Evolutionary conservation across 345 rosid species (phyloP), one percentile per base, ranked within the genome.

Genomic region (Abelmoschus esculentus): DNA sequence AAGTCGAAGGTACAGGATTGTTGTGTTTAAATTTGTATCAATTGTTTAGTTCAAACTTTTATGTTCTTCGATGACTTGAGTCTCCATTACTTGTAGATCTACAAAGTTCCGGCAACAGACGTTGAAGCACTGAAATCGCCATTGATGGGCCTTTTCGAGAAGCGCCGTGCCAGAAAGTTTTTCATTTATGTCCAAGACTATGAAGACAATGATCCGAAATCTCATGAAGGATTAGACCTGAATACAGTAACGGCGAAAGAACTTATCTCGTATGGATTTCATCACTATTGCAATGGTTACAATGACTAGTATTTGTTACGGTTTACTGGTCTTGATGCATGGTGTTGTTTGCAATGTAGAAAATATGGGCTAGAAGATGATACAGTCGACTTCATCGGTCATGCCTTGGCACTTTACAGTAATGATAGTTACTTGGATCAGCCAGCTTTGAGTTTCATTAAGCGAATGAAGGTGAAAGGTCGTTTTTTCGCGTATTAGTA

Each of bases 141-240:
- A 61, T 60, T 91, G 74, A 93, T 91, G 96, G 97, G 96, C 60
- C 66, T 91, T 19, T 91, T 91, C 12, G 97, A 93, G 88, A 93
- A 93, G 84, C 90, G 90, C 0, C 89, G 96, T 6, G 95, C 96
- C 7, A 75, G 96, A 59, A 93, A 93, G 79, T 93, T 93, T 77
- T 93, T 93, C 83, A 86, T 89, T 71, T 91, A 91, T 74, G 96
- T 93, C 50, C 90, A 93, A 80, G 98, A 93, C 74, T 93, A 88
- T n/a, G 90, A 91, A 31, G 97, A 93, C 56, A 80, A 77, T 47
- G 98, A 93, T 85, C 96, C 95, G 4, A 93, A 93, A 75, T 86
- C 98, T 67, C 95, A 91, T 55, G 26, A 22, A 22, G 95, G 92
- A 19, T 76, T 93, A 69, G 96, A 91, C 80, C 71, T 93, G 63